Evolutionary conservation across 352 stramenopile species (phyloP), one percentile per base, ranked within the genome.

Genomic region (Pythium aquatile): DNA sequence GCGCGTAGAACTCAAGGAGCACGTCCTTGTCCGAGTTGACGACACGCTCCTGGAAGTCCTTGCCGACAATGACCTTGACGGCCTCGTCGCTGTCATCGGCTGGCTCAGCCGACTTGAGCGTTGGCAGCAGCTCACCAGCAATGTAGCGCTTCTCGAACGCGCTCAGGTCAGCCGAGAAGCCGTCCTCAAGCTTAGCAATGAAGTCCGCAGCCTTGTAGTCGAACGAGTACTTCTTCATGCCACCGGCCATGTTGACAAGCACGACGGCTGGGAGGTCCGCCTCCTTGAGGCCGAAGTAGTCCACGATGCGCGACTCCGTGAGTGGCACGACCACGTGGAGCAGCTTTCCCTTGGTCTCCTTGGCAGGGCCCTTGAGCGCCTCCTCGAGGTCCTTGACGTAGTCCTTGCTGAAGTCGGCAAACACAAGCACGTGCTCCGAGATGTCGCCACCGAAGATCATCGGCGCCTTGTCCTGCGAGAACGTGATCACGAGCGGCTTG

Each of bases 161-260:
- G 9, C 75, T 59, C 32, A 98, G 55, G 40, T 89, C 78, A 4
- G 74, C 72, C 16, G 64, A 61, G 16, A 93, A 71, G 9, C 68
- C 65, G 30, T 74, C 68, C 42, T 76, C 63, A 46, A 90, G 77
- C 71, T 93, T 90, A 56, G 77, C 84, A 13, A 90, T 67, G n/a
- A 95, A 68, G 64, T 95, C 79, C 11, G 78, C 83, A 10, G 70
- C 78, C 70, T 93, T 83, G 78, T 85, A 81, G 35, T 86, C 75
- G 61, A 90, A 94, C 26, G 66, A 67, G 75, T 84, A 98, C 86
- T 98, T 98, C 87, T 98, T 97, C 79, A 98, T 97, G 72, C 82
- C 79, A 37, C 73, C 80, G 52, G 66, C 77, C 91, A 98, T 97
- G 76, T 98, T 94, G 35, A 96, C 90, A 40, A 98, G 70, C 35